Evolutionary conservation across 2,329 filamentous ascomycete species (phyloP).

Genomic region (Penicillium sp.): DNA sequence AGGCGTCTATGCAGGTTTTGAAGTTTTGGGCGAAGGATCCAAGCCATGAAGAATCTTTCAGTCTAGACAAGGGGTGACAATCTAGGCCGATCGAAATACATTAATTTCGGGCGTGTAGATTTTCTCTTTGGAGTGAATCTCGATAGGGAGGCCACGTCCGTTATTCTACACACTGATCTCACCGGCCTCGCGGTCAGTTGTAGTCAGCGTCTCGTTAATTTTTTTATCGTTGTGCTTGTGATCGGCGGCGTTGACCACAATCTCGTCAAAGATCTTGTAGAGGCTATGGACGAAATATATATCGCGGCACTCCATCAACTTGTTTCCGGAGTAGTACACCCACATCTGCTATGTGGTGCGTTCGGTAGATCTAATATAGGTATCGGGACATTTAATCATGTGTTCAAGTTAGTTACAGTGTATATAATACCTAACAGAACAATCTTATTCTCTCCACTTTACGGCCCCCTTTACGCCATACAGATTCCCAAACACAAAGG

Average conservation of each 20-base stretch:
- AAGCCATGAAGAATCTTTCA: background rate
- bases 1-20: background rate
- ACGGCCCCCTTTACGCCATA: background rate
- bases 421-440: too few species aligned
- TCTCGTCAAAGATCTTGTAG: slow-evolving; percentile 99
- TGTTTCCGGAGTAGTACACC: slow-evolving; percentile 84
- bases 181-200: slow-evolving; percentile 73
- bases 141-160: slow-evolving; percentile 89
- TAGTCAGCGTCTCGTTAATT: slow-evolving; percentile 87
- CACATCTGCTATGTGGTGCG: slow-evolving; percentile 85
- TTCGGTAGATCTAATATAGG: slow-evolving; percentile 95
- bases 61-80: background rate
- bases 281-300: slow-evolving; percentile 88
- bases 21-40: background rate
- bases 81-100: background rate
- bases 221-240: slow-evolving; percentile 89
- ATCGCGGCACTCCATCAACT: slow-evolving; percentile 81
- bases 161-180: slow-evolving; percentile 95
- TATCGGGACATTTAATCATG: slow-evolving; percentile 97
- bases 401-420: slow-evolving; percentile 72
- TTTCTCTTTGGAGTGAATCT: slow-evolving; percentile 87
- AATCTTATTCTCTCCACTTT: background rate
- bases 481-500: background rate
- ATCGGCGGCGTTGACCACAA: slow-evolving; percentile 95
- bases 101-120: slow-evolving; percentile 93